Base-by-base conservation (phyloP, 2,329 filamentous ascomycete species). In the Aspergillus sojae region DNA sequence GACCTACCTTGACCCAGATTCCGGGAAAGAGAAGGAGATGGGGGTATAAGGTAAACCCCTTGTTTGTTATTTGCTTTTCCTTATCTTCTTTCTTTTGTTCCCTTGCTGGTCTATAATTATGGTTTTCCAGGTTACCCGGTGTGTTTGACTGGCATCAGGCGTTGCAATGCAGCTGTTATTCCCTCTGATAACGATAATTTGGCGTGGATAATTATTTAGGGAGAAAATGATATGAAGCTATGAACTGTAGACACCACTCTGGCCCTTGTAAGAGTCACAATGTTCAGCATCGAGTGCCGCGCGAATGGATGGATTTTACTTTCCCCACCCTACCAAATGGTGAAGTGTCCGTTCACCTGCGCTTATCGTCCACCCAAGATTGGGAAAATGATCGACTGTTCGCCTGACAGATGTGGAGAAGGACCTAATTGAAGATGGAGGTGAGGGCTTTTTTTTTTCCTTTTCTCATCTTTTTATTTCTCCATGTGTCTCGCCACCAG, bases 1-100 rank as follows among this genome's bases (percentile, higher is more conserved):
- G 39, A 90, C 96, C 73, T 99, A 99, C 77, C 82, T 99, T 58
- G 94, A 91, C 74, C 91, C 91, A 10, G 89, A 90, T 62, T 82
- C 83, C 28, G 85, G 83, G 5, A 79, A 80, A 63, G 80, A 80
- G 50, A 76, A 75, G 23, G 74, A 76, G 30, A 56, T 71, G 7
- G 73, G 70, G 9, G 70, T 72, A 32, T 75, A 57, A 32, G 63
- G 57, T 55, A 26, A 57, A 52, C 10, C 9, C 28, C 48, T 60
- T 55, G 36, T 46, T 32, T 34, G 39, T n/a, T 41, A 41, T 57
- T 52, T 48, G 39, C 45, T 28, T 57, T 60, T 57, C 52, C 39
- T n/a, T n/a, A 16, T 41, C 39, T 41, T 10, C 39, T 41, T 53
- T 57, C 56, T 9, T 21, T 60, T 19, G 48, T 58, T 41, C 57